A percentile compares a stretch with the other conserved stretches of the same genome.
Conservation (phyloP, 177 flowering plant genomes). For the Vitis hybrid region DNA sequence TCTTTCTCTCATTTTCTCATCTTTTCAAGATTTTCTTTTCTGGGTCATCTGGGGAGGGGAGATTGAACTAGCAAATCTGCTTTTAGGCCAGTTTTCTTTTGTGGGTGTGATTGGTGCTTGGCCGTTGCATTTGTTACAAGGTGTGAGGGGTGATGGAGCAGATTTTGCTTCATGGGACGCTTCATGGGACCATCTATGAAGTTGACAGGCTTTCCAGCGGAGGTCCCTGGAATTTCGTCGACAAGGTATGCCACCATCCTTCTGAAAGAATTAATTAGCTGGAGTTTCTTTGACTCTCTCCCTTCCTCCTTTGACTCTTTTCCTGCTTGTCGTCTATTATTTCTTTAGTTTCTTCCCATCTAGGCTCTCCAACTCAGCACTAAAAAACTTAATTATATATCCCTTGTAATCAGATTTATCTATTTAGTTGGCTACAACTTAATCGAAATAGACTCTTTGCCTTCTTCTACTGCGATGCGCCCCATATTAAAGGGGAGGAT, state of each 20-base stretch:
- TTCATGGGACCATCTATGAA: conserved; percentile 40
- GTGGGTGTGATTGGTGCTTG: background rate
- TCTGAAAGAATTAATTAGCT: background rate
- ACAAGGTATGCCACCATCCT: conserved; percentile 20
- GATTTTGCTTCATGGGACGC: conserved; percentile 40
- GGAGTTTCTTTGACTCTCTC: background rate
- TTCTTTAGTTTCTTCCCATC: background rate
- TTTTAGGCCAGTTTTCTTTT: background rate
- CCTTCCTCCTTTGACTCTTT: background rate
- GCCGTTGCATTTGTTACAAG: background rate
- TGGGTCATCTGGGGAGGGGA: no score
- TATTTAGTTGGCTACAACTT: no score
- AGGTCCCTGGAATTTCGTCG: conserved; percentile 8
- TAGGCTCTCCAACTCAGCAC: no score
- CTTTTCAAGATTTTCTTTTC: no score
- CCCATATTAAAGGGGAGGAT: no score
- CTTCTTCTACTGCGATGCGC: no score
- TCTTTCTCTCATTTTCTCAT: no score
- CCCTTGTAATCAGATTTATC: no score
- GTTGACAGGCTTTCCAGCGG: conserved; percentile 21
- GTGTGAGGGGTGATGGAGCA: conserved; percentile 20
- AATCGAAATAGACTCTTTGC: no score
- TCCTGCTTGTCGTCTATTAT: background rate
- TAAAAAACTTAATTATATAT: no score
- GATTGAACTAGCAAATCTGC: no score